These are phyloP conservation scores for Xylariaceae sp. DNA, from an alignment of 2,329 filamentous ascomycete species.

Conservation along the genomic window DNA sequence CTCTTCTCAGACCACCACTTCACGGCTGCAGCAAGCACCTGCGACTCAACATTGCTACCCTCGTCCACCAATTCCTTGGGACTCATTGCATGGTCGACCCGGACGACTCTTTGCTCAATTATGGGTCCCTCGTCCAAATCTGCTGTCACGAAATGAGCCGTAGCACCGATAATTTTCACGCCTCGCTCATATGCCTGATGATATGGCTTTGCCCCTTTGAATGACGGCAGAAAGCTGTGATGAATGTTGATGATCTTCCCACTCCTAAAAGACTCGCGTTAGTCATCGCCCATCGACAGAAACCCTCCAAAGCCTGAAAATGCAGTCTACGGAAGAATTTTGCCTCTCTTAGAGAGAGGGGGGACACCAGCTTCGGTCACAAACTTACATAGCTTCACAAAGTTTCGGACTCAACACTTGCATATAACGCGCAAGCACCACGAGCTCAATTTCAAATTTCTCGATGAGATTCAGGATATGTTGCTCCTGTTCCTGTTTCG, in stretches of 20 bases:
- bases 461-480: constrained; percentile 68
- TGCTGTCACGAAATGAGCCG: constrained; percentile 81
- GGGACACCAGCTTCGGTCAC: too few species aligned
- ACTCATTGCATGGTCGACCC: constrained; percentile 74
- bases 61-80: constrained; percentile 75
- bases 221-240: constrained; percentile 80
- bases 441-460: constrained; percentile 69
- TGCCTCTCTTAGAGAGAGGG: too few species aligned
- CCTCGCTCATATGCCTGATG: constrained; percentile 84
- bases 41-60: constrained; percentile 80
- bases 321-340: too few species aligned
- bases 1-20: constrained; percentile 80
- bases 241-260: constrained; percentile 92
- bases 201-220: constrained; percentile 87
- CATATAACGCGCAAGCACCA: constrained; percentile 85
- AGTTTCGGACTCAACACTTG: constrained; percentile 75
- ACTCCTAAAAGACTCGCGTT: constrained; percentile 34
- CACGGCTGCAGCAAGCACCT: constrained; percentile 76
- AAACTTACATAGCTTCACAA: constrained; percentile 65
- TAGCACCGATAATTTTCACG: constrained; percentile 85
- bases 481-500: constrained; percentile 70
- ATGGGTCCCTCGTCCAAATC: constrained; percentile 85
- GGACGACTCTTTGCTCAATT: constrained; percentile 77
- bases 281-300: too few species aligned
- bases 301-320: too few species aligned